These are phyloP conservation scores for Astrothelium macrocarpum DNA, from an alignment of 495 filamentous ascomycete genomes.

Conservation along the genomic window DNA sequence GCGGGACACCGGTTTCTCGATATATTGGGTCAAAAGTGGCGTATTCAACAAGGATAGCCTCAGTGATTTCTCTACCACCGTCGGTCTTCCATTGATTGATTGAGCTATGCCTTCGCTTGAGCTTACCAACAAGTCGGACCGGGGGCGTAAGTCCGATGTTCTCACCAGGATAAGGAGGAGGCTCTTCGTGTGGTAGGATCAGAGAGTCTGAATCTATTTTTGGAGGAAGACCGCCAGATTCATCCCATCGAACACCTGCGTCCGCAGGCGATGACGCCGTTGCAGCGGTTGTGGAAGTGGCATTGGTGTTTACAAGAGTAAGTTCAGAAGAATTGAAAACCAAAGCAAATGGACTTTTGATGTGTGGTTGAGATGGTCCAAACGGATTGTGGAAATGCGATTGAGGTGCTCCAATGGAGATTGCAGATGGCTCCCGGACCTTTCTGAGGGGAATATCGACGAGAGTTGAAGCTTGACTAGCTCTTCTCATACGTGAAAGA, in stretches of 20 bases:
- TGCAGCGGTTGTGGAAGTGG: slow-evolving; percentile 7
- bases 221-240: slow-evolving; percentile 18
- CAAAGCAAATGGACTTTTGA: slow-evolving; percentile 8
- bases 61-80: slow-evolving; percentile 25
- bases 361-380: neutral
- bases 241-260: neutral
- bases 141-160: slow-evolving; percentile 25
- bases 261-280: slow-evolving; percentile 14
- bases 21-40: slow-evolving; percentile 55
- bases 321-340: slow-evolving; percentile 17
- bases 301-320: slow-evolving; percentile 19
- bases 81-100: slow-evolving; percentile 33
- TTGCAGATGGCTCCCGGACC: slow-evolving; percentile 13
- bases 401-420: neutral
- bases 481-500: slow-evolving; percentile 60
- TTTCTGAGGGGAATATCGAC: slow-evolving; percentile 13
- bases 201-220: slow-evolving; percentile 27
- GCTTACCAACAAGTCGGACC: slow-evolving; percentile 25
- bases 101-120: slow-evolving; percentile 29
- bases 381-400: no score
- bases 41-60: slow-evolving; percentile 58
- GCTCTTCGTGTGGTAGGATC: slow-evolving; percentile 29
- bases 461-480: slow-evolving; percentile 5
- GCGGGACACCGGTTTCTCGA: slow-evolving; percentile 51
- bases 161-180: slow-evolving; percentile 30